Conservation (phyloP, 805 yeast genomes). For the Kodamaea hsintzibuensis region DNA sequence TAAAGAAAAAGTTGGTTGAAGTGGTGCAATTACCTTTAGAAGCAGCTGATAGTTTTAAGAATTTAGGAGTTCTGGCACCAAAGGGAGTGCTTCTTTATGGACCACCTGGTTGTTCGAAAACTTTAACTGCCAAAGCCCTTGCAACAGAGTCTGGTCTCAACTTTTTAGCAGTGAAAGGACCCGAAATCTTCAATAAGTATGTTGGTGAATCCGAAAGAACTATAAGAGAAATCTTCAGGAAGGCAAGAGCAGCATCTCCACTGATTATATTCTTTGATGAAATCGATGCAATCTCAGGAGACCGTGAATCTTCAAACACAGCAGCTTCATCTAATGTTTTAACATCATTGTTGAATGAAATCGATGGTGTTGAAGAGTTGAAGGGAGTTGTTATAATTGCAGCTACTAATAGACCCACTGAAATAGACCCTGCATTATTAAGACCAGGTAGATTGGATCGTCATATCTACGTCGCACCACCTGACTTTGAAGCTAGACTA, state of each 20-base stretch:
- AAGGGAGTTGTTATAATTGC: conserved; percentile 93
- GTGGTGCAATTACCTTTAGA: conserved; percentile 90
- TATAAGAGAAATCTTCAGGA: conserved; percentile 87
- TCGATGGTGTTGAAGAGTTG: conserved; percentile 95
- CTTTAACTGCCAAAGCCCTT: conserved; percentile 89
- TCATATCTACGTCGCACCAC: conserved; percentile 90
- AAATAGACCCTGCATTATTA: conserved; percentile 87
- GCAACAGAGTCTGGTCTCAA: conserved; percentile 96
- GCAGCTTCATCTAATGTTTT: conserved; percentile 81
- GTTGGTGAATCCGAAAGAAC: conserved; percentile 96
- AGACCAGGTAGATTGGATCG: conserved; percentile 97
- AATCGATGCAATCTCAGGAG: conserved; percentile 87
- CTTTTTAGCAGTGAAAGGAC: conserved; percentile 94
- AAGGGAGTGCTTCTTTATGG: conserved; percentile 93
- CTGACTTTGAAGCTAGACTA: conserved; percentile 75
- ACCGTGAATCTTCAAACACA: conserved; percentile 64
- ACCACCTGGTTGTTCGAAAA: conserved; percentile 98
- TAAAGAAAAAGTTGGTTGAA: conserved; percentile 80
- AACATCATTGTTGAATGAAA: conserved; percentile 88
- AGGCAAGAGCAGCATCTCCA: conserved; percentile 94
- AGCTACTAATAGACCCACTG: conserved; percentile 94
- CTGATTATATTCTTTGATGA: conserved; percentile 95
- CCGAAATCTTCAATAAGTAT: conserved; percentile 90
- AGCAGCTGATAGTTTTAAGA: conserved; percentile 72
- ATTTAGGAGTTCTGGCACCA: conserved; percentile 85